A percentile compares a stretch with the other conserved stretches of the same genome.
phyloP scores from a whole-genome alignment of 805 yeast genomes.

The Phaffomyces opuntiae region DNA sequence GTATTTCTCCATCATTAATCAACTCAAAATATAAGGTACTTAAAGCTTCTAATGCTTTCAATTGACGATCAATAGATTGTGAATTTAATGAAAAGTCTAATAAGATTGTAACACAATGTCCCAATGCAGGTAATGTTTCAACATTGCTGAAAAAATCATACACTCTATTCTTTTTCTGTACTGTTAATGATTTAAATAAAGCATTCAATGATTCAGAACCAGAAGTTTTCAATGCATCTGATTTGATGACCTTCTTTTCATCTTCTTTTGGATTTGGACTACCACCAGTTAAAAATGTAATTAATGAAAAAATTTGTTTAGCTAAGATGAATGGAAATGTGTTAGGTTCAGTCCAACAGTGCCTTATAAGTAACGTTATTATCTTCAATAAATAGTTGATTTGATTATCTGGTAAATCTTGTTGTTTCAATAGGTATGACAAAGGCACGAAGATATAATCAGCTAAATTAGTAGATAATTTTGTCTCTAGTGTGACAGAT shows the following conservation, averaged over 20 bases:
- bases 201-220: slow-evolving; percentile 27
- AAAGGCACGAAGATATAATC: slow-evolving; percentile 61
- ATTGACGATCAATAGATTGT: slow-evolving; percentile 25
- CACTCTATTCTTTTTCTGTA: slow-evolving; percentile 15
- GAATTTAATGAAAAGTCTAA: slow-evolving; percentile 28
- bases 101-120: slow-evolving; percentile 39
- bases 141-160: slow-evolving; percentile 25
- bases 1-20: slow-evolving; percentile 38
- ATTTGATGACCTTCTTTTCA: slow-evolving; percentile 18
- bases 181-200: slow-evolving; percentile 26
- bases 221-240: slow-evolving; percentile 31
- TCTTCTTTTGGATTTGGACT: slow-evolving; percentile 30
- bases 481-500: slow-evolving; percentile 11
- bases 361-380: slow-evolving; percentile 34
- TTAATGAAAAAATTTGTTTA: slow-evolving; percentile 39
- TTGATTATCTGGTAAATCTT: slow-evolving; percentile 38
- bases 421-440: slow-evolving; percentile 43
- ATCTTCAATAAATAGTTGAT: slow-evolving; percentile 40
- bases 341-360: slow-evolving; percentile 40
- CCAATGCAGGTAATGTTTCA: slow-evolving; percentile 36
- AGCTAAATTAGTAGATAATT: slow-evolving; percentile 37
- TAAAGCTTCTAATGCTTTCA: slow-evolving; percentile 29
- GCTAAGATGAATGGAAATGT: slow-evolving; percentile 31
- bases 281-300: slow-evolving; percentile 41
- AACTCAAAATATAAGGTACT: slow-evolving; percentile 27